A percentile compares a stretch with the other conserved stretches of the same genome.
Evolutionary conservation across 805 yeast genomes (phyloP).

Genomic region (Metschnikowia similis): DNA sequence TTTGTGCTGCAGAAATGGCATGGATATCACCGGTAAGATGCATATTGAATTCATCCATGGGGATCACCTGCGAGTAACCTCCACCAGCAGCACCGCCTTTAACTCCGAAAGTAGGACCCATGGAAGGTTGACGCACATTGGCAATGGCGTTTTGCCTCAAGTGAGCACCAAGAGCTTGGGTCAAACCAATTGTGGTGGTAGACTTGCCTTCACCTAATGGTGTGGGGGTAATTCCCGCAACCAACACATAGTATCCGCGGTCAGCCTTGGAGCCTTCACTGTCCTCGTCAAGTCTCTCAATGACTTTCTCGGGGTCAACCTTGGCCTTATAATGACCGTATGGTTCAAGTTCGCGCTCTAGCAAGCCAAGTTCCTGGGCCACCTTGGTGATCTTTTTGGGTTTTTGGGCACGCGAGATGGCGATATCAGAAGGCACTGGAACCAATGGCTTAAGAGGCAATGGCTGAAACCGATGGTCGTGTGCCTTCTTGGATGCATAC

Average conservation of each 20-base stretch:
- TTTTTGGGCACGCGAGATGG: slow-evolving; percentile 79
- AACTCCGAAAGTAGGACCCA: slow-evolving; percentile 99
- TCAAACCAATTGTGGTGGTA: slow-evolving; percentile 92
- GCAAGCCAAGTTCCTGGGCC: slow-evolving; percentile 79
- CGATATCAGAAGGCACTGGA: slow-evolving; percentile 91
- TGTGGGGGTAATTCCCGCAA: slow-evolving; percentile 97
- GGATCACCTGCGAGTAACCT: slow-evolving; percentile 95
- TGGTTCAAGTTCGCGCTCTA: slow-evolving; percentile 74
- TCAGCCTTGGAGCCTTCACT: slow-evolving; percentile 60
- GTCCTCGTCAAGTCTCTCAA: slow-evolving; percentile 48
- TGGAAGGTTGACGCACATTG: slow-evolving; percentile 93
- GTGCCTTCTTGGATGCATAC: slow-evolving; percentile 45
- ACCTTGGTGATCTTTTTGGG: slow-evolving; percentile 77
- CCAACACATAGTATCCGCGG: slow-evolving; percentile 84
- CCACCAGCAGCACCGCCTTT: slow-evolving; percentile 99
- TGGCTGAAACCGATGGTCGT: slow-evolving; percentile 49
- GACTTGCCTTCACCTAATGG: slow-evolving; percentile 98
- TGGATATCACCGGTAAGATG: slow-evolving; percentile 97
- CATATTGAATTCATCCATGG: slow-evolving; percentile 98
- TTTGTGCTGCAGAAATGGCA: slow-evolving; percentile 91
- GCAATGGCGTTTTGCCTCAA: slow-evolving; percentile 81
- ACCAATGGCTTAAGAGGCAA: slow-evolving; percentile 44
- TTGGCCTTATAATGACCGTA: slow-evolving; percentile 90
- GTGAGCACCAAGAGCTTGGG: slow-evolving; percentile 95
- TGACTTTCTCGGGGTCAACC: slow-evolving; percentile 48